These are phyloP conservation scores for Nepenthes alata DNA, from an alignment of 179 eudicot species.

Conservation along the genomic window DNA sequence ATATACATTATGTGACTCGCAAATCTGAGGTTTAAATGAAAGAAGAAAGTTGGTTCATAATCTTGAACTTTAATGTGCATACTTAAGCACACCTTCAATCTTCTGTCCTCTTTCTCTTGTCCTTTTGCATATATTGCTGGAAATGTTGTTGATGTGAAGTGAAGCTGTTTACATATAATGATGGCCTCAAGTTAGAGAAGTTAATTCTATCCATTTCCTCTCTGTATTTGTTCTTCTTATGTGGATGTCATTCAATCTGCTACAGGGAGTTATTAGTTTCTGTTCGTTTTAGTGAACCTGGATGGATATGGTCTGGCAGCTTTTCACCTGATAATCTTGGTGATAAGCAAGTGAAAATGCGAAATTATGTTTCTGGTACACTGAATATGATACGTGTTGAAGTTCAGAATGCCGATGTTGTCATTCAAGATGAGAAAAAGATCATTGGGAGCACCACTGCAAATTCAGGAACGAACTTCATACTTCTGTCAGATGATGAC, in stretches of 20 bases:
- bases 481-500: slow-evolving; percentile 89
- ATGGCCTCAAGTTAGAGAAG: too few species aligned
- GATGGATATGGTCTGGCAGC: slow-evolving; percentile 99
- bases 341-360: slow-evolving; percentile 86
- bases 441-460: slow-evolving; percentile 48
- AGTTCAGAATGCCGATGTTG: slow-evolving; percentile 84
- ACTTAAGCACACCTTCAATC: too few species aligned
- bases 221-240: too few species aligned
- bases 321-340: slow-evolving; percentile 85
- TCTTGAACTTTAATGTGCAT: too few species aligned
- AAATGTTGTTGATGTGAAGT: too few species aligned
- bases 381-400: slow-evolving; percentile 71
- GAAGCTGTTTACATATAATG: too few species aligned
- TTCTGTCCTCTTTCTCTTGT: too few species aligned
- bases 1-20: too few species aligned
- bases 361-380: slow-evolving; percentile 61
- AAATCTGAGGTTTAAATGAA: too few species aligned
- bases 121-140: too few species aligned
- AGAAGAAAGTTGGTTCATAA: too few species aligned
- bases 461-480: slow-evolving; percentile 79
- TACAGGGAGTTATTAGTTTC: slow-evolving; percentile 73
- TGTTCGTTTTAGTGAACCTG: slow-evolving; percentile 76
- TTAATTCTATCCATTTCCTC: too few species aligned
- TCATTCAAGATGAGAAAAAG: slow-evolving; percentile 46
- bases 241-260: slow-evolving; percentile 5